Evolutionary conservation across 768 basidiomycete genomes (phyloP).

Genomic region (Xerocomellus intermedius): DNA sequence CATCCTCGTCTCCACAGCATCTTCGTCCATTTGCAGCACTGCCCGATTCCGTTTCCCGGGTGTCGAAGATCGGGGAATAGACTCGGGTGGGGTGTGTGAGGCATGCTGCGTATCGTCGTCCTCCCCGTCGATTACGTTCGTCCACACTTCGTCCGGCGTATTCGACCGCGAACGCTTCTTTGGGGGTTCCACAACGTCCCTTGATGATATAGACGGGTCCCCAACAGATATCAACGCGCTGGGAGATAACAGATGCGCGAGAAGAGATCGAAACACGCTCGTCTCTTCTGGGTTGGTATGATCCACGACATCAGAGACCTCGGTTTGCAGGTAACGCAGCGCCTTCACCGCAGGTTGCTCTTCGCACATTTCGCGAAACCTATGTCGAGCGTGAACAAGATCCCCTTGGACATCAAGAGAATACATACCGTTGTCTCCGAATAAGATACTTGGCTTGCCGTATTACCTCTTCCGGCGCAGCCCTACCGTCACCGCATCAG

Average conservation of each 20-base stretch:
- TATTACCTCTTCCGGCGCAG: conserved; percentile 59
- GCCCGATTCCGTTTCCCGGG: conserved; percentile 22
- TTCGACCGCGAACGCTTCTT: conserved; percentile 46
- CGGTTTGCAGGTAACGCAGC: conserved; percentile 65
- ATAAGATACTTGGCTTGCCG: conserved; percentile 62
- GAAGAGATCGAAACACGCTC: conserved; percentile 59
- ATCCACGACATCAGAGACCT: conserved; percentile 71
- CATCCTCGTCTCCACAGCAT: conserved; percentile 23
- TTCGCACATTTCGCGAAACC: conserved; percentile 83
- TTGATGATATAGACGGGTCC: not conserved
- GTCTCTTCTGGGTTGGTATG: conserved; percentile 63
- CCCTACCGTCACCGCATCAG: conserved; percentile 37
- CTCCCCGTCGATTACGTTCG: conserved; percentile 39
- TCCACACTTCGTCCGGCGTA: conserved; percentile 43
- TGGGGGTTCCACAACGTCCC: conserved; percentile 35
- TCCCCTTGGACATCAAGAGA: not conserved
- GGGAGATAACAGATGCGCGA: conserved; percentile 59
- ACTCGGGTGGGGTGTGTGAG: conserved; percentile 2
- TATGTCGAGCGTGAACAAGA: conserved; percentile 24
- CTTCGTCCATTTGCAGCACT: conserved; percentile 28
- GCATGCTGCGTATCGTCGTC: conserved; percentile 14
- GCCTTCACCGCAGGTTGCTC: conserved; percentile 57
- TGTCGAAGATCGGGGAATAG: not conserved
- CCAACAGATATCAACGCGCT: conserved; percentile 6
- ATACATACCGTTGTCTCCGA: conserved; percentile 66